These are phyloP conservation scores for Erythrobasidium yunnanense DNA, from an alignment of 768 basidiomycete species.

Conservation along the genomic window DNA sequence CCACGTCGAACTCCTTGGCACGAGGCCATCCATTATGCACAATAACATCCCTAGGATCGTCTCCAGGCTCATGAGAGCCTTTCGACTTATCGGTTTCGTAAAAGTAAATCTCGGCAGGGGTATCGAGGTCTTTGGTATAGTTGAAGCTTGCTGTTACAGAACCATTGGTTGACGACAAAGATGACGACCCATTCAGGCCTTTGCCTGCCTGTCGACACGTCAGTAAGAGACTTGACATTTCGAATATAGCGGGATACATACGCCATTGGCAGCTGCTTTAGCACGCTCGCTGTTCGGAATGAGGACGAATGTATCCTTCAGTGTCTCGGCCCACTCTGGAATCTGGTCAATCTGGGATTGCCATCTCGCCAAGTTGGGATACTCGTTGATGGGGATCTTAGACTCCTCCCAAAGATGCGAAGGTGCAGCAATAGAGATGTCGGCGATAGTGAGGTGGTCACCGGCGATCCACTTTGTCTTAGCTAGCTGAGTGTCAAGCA, in stretches of 20 bases:
- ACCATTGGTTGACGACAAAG: not conserved
- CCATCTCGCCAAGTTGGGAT: not conserved
- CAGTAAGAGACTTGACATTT: too few species aligned
- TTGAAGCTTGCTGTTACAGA: not conserved
- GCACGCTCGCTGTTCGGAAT: not conserved
- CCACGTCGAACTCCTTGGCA: not conserved
- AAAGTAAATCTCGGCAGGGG: not conserved
- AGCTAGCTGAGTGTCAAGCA: not conserved
- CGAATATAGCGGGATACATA: too few species aligned
- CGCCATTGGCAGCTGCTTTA: not conserved
- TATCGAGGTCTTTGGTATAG: constrained; percentile 6
- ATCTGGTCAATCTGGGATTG: not conserved
- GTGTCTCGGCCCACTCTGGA: not conserved
- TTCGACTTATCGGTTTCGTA: not conserved
- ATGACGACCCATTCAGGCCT: not conserved
- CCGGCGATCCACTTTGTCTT: not conserved
- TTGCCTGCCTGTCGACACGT: not conserved
- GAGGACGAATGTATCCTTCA: not conserved
- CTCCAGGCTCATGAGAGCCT: not conserved
- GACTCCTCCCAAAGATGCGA: not conserved
- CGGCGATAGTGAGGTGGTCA: not conserved
- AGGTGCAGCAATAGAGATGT: not conserved
- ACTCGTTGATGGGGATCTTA: not conserved
- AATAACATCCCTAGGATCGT: not conserved
- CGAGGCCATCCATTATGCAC: not conserved